phyloP scores from a whole-genome alignment of 2,329 filamentous ascomycete genomes.

The Aspergillus neoniger region DNA sequence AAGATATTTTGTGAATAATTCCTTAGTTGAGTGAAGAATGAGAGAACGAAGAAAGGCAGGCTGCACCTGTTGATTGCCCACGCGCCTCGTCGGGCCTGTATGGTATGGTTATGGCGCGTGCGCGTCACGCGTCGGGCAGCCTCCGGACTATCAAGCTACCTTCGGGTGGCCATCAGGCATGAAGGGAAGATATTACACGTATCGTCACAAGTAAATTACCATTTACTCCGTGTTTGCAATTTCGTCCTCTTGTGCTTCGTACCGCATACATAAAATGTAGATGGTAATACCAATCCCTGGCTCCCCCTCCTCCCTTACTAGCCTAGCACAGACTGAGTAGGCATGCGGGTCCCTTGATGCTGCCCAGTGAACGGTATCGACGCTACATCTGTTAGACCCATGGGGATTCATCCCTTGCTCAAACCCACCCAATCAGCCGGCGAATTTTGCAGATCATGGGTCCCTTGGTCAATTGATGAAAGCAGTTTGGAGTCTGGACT shows the following conservation, averaged over 20 bases:
- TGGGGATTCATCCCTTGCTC: conserved; percentile 1
- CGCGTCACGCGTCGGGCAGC: conserved; percentile 30
- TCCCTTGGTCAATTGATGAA: conserved; percentile 13
- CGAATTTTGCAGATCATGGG: conserved; percentile 21
- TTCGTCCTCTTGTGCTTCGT: not conserved
- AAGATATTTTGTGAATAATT: conserved; percentile 23
- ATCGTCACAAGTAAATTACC: conserved; percentile 25
- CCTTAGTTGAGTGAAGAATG: conserved; percentile 23
- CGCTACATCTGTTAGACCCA: not conserved
- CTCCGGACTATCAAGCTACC: not conserved
- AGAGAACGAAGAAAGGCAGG: conserved; percentile 16
- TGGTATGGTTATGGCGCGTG: conserved; percentile 32
- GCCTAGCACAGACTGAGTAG: not conserved
- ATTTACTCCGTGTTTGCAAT: not conserved
- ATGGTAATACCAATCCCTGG: not conserved
- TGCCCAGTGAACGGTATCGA: not conserved
- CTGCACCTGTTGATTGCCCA: conserved; percentile 22
- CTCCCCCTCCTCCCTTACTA: conserved; percentile 16
- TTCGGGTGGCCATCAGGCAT: too few relatives aligned
- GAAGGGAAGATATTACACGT: not conserved
- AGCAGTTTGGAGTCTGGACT: conserved; percentile 6
- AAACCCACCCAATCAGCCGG: conserved; percentile 14
- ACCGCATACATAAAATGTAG: not conserved
- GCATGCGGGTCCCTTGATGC: not conserved
- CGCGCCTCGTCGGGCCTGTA: conserved; percentile 18